These are phyloP conservation scores for Penicillium hesseltinei DNA, from an alignment of 2,329 filamentous ascomycete species.

Conservation along the genomic window DNA sequence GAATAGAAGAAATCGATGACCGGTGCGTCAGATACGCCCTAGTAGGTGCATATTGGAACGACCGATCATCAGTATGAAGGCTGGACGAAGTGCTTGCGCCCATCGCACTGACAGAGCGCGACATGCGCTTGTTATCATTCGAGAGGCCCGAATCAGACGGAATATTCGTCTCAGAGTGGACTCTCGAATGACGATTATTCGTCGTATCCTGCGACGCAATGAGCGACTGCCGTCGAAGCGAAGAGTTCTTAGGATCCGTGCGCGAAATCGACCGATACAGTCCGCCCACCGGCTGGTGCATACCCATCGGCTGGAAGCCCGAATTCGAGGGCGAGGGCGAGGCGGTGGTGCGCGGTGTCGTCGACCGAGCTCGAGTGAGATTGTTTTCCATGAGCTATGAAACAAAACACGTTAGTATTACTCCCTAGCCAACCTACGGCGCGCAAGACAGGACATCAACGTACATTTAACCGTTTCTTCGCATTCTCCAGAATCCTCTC, in stretches of 20 bases:
- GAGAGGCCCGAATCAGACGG: slow-evolving; percentile 38
- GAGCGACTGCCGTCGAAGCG: slow-evolving; percentile 44
- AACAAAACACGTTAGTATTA: slow-evolving; percentile 18
- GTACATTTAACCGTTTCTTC: slow-evolving; percentile 80
- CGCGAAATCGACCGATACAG: slow-evolving; percentile 45
- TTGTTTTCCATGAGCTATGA: slow-evolving; percentile 89
- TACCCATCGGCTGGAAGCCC: slow-evolving; percentile 29
- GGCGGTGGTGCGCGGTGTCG: slow-evolving; percentile 59
- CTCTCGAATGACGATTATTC: slow-evolving; percentile 56
- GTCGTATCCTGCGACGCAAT: slow-evolving; percentile 34
- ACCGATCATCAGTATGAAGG: slow-evolving; percentile 33
- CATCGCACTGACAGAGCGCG: slow-evolving; percentile 63
- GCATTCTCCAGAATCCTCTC: slow-evolving; percentile 91
- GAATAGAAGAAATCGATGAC: slow-evolving; percentile 42
- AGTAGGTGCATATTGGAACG: slow-evolving; percentile 34
- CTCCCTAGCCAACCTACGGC: background rate
- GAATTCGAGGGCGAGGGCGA: slow-evolving; percentile 36
- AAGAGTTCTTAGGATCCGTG: slow-evolving; percentile 45
- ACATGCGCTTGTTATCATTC: slow-evolving; percentile 45
- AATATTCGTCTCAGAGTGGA: slow-evolving; percentile 61
- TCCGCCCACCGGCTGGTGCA: slow-evolving; percentile 39
- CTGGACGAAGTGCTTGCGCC: slow-evolving; percentile 35
- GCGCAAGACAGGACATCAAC: slow-evolving; percentile 32
- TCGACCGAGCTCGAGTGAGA: slow-evolving; percentile 71
- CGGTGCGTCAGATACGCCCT: slow-evolving; percentile 35